Evolutionary conservation across 1,139 yeast species (phyloP).

Genomic region (Debaryomyces sp.): DNA sequence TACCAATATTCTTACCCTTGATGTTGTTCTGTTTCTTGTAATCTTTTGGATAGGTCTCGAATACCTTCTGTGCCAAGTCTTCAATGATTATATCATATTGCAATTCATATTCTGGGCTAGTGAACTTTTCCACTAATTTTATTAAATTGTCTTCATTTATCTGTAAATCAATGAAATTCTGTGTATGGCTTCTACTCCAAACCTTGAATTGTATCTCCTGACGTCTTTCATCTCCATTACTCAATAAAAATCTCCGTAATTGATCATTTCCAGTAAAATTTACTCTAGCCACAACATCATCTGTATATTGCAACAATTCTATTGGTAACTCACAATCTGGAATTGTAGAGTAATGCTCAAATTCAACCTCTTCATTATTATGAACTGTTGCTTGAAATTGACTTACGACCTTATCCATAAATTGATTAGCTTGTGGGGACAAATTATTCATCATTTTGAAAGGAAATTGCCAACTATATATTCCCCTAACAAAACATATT

Average conservation of each 20-base stretch:
- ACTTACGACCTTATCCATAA: not conserved
- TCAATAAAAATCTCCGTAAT: constrained; percentile 23
- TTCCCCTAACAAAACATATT: not conserved
- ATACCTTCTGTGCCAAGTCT: constrained; percentile 59
- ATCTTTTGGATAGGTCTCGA: constrained; percentile 53
- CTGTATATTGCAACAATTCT: constrained; percentile 51
- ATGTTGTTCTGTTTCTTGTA: constrained; percentile 10
- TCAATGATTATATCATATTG: constrained; percentile 45
- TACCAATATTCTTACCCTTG: constrained; percentile 11
- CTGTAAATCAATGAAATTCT: constrained; percentile 38
- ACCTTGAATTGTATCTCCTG: constrained; percentile 21
- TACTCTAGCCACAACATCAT: constrained; percentile 54
- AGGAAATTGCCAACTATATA: constrained; percentile 2
- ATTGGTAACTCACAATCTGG: constrained; percentile 38
- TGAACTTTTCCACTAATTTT: constrained; percentile 24
- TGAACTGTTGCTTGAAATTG: not conserved
- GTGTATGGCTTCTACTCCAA: constrained; percentile 36
- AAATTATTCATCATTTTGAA: not conserved
- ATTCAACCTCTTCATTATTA: not conserved
- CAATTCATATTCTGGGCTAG: constrained; percentile 13
- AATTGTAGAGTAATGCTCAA: constrained; percentile 4
- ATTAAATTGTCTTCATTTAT: constrained; percentile 25
- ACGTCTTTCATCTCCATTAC: not conserved
- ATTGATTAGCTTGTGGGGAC: not conserved
- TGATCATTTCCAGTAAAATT: constrained; percentile 20